Percentiles rank a stretch among this genome's conserved stretches.
Conservation (phyloP, 2,329 filamentous ascomycete genomes). For the Chaetomium sp. region DNA sequence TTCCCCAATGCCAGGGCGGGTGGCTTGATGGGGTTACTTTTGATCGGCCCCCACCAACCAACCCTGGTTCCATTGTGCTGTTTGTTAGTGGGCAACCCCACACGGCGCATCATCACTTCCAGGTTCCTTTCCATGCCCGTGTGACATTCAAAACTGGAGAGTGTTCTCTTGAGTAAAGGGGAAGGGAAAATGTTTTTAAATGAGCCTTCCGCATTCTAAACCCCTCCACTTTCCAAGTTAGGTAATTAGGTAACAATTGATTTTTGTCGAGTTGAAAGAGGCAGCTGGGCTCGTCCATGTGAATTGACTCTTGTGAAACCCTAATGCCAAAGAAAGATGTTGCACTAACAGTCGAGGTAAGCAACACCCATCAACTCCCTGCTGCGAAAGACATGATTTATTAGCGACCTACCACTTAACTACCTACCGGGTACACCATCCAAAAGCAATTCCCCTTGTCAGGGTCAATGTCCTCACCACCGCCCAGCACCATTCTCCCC, state of each 20-base stretch:
- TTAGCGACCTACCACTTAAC: no score
- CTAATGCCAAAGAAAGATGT: background rate
- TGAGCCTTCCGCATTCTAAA: background rate
- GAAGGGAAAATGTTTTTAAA: background rate
- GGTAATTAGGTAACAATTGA: background rate
- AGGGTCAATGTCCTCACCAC: background rate
- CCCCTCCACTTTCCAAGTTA: background rate
- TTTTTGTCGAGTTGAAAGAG: background rate
- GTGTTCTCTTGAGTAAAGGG: background rate
- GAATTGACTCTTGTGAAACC: no score
- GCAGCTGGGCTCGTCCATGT: no score
- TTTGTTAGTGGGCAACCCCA: constrained; percentile 1
- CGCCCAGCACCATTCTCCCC: background rate
- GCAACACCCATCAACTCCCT: background rate
- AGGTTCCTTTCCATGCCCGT: background rate
- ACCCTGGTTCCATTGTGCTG: background rate
- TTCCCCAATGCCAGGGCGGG: constrained; percentile 15
- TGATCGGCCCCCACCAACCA: constrained; percentile 7
- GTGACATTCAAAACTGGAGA: background rate
- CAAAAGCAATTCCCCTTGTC: background rate
- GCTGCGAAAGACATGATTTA: background rate
- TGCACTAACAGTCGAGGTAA: background rate
- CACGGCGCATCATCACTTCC: background rate
- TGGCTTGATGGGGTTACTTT: constrained; percentile 19
- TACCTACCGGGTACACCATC: background rate